Evolutionary conservation across 2,329 filamentous ascomycete genomes (phyloP).

Genomic region (Emergomyces africanus): DNA sequence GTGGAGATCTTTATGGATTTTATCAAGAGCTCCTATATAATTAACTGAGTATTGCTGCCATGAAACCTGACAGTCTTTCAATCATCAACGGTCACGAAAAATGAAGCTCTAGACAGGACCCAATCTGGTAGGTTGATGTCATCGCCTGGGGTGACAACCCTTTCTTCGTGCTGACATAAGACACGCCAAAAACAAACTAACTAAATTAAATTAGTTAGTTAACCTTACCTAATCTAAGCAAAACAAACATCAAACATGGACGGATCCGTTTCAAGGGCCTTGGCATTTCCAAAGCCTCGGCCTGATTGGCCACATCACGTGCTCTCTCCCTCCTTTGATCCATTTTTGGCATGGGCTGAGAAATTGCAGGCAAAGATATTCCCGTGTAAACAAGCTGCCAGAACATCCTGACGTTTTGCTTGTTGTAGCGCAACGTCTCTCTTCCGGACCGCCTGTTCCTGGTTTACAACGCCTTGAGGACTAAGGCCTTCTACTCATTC

Average conservation of each 20-base stretch:
- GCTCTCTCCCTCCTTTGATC: background rate
- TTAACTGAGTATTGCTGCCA: background rate
- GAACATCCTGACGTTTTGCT: background rate
- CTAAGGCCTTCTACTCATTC: background rate
- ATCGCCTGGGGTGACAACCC: background rate
- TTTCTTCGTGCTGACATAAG: too few relatives aligned
- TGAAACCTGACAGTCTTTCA: background rate
- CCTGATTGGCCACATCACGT: conserved; percentile 1
- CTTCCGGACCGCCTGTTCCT: background rate
- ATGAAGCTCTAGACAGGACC: background rate
- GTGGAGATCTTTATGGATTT: background rate
- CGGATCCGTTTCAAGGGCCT: background rate
- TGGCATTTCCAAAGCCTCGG: background rate
- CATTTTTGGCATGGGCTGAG: too few relatives aligned
- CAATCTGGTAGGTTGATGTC: background rate
- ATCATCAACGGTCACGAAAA: background rate
- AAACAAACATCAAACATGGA: too few relatives aligned
- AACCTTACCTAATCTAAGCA: too few relatives aligned
- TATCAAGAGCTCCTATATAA: background rate
- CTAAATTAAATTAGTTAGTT: too few relatives aligned
- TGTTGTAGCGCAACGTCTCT: background rate
- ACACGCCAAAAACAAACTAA: background rate
- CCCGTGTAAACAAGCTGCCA: background rate
- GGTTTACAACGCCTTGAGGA: background rate
- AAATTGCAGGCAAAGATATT: background rate